phyloP scores from a whole-genome alignment of 208 protist species.

The Acanthamoeba healyi region DNA sequence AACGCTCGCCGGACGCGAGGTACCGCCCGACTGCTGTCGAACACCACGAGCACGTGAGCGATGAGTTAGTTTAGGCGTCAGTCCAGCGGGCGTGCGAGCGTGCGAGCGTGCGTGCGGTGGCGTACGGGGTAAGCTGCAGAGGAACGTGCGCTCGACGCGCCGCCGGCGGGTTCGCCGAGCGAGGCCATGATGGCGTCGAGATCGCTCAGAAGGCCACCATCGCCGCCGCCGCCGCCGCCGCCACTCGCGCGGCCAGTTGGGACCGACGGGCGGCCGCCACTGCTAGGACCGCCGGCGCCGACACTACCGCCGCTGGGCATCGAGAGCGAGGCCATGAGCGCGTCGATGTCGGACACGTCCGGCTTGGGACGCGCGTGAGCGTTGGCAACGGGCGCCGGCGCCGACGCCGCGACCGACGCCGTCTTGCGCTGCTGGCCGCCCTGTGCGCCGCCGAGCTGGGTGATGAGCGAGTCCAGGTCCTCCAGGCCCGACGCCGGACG shows the following conservation, averaged over 20 bases:
- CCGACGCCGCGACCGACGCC: background rate
- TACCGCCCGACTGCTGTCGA: too few relatives aligned
- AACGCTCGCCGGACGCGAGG: too few relatives aligned
- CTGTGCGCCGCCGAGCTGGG: conserved; percentile 1
- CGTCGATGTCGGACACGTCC: conserved; percentile 62
- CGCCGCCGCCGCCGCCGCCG: background rate
- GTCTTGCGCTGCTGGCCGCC: background rate
- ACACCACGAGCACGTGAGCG: too few relatives aligned
- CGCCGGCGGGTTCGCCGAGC: background rate
- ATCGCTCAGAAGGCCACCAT: conserved; percentile 22
- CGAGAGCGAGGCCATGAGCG: conserved; percentile 63
- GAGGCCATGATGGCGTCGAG: conserved; percentile 72
- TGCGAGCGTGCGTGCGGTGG: too few relatives aligned
- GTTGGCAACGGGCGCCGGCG: background rate
- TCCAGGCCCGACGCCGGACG: conserved; percentile 48
- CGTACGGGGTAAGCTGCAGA: background rate
- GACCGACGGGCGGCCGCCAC: background rate
- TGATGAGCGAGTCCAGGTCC: conserved; percentile 38
- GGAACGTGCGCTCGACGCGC: background rate
- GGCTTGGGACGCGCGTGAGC: background rate
- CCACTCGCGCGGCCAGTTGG: background rate
- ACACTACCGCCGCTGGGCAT: background rate
- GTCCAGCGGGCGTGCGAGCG: too few relatives aligned
- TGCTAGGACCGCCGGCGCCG: background rate
- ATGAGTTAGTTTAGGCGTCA: too few relatives aligned